These are phyloP conservation scores for Coemansia sp. DNA, from an alignment of 192 early-diverging fungal genomes.

Conservation along the genomic window DNA sequence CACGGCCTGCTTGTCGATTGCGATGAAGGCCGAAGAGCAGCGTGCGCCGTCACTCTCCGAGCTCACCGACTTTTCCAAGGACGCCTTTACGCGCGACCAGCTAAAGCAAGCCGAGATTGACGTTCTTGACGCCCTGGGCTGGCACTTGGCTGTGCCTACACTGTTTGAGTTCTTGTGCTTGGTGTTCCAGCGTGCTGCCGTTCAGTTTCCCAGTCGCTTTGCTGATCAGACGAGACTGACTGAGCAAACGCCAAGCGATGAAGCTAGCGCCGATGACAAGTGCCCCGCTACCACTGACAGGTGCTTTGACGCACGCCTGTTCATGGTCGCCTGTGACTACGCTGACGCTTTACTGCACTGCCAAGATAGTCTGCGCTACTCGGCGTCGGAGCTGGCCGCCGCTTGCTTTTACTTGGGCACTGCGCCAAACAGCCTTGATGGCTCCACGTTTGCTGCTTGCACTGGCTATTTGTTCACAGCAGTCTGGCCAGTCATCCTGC, in stretches of 20 bases:
- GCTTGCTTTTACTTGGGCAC: slow-evolving; percentile 53
- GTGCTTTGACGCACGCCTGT: slow-evolving; percentile 34
- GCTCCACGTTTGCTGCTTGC: slow-evolving; percentile 31
- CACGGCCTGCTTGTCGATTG: slow-evolving; percentile 56
- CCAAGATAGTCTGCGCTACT: slow-evolving; percentile 31
- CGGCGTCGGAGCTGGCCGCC: slow-evolving; percentile 47
- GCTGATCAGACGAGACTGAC: slow-evolving; percentile 17
- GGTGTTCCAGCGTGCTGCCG: slow-evolving; percentile 52
- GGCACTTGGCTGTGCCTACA: slow-evolving; percentile 54
- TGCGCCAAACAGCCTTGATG: slow-evolving; percentile 29
- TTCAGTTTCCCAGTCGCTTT: slow-evolving; percentile 30
- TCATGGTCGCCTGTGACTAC: slow-evolving; percentile 43
- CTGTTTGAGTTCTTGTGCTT: slow-evolving; percentile 46
- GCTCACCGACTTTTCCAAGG: slow-evolving; percentile 53
- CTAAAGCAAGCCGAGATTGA: slow-evolving; percentile 51
- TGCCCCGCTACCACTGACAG: slow-evolving; percentile 29
- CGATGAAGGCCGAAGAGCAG: slow-evolving; percentile 59
- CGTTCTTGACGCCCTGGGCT: slow-evolving; percentile 47
- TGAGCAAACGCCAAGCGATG: background rate
- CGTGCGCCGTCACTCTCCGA: slow-evolving; percentile 47
- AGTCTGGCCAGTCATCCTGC: slow-evolving; percentile 31
- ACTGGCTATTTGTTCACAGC: slow-evolving; percentile 36
- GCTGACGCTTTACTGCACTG: slow-evolving; percentile 48
- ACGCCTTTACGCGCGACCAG: slow-evolving; percentile 50
- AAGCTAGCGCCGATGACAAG: background rate